These are phyloP conservation scores for Phaseolus coccineus DNA, from an alignment of 331 rosid genomes.

Conservation along the genomic window DNA sequence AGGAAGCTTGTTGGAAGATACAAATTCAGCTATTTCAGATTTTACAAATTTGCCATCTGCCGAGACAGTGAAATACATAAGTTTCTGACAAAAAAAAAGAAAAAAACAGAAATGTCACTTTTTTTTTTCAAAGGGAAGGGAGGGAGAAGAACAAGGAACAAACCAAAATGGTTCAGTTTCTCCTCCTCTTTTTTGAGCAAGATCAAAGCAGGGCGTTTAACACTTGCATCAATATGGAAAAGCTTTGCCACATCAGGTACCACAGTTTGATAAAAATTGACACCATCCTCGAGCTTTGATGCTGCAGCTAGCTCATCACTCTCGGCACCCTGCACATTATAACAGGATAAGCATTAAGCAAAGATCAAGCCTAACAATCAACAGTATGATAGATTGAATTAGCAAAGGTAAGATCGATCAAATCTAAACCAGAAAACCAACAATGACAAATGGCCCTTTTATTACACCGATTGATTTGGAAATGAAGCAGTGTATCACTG, in stretches of 20 bases:
- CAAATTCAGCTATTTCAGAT: conserved; percentile 80
- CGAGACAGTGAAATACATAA: conserved; percentile 39
- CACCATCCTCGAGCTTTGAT: conserved; percentile 88
- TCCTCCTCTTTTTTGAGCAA: conserved; percentile 91
- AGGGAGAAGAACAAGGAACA: conserved; percentile 43
- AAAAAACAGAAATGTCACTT: neutral
- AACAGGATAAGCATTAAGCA: conserved; percentile 17
- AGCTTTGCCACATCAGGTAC: conserved; percentile 86
- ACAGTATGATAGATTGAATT: conserved; percentile 24
- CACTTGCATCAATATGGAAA: conserved; percentile 87
- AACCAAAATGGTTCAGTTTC: conserved; percentile 82
- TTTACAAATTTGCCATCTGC: conserved; percentile 81
- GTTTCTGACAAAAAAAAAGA: conserved; percentile 6
- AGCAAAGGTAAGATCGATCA: conserved; percentile 21
- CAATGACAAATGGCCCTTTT: neutral
- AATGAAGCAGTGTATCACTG: neutral
- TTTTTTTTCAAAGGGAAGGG: neutral
- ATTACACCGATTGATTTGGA: neutral
- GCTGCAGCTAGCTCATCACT: conserved; percentile 93
- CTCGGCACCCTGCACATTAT: conserved; percentile 76
- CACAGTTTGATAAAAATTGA: conserved; percentile 90
- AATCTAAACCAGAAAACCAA: conserved; percentile 27
- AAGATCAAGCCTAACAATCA: conserved; percentile 23
- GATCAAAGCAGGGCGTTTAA: conserved; percentile 85
- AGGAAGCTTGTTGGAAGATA: conserved; percentile 95